Evolutionary conservation across 192 early-diverging fungal species (phyloP).

Genomic region (Backusella mclennaniae): DNA sequence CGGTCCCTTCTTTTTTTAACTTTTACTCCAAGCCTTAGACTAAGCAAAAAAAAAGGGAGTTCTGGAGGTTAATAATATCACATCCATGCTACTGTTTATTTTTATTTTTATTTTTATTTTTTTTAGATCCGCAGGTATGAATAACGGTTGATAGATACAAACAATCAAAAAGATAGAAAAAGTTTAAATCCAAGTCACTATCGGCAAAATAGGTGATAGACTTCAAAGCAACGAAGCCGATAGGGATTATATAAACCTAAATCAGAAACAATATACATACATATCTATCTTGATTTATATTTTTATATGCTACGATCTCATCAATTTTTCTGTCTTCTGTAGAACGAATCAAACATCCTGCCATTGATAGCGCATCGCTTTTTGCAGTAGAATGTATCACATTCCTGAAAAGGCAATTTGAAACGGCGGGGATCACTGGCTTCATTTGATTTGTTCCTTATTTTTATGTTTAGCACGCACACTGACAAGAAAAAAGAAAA

Average conservation of each 20-base stretch:
- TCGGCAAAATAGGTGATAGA: not conserved
- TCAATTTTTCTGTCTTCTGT: not conserved
- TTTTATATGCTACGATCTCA: not conserved
- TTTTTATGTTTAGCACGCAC: not conserved
- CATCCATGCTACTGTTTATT: not conserved
- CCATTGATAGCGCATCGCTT: not conserved
- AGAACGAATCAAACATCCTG: not conserved
- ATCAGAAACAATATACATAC: not conserved
- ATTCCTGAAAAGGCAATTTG: not conserved
- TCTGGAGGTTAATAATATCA: not conserved
- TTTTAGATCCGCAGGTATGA: not conserved
- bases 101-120: not conserved
- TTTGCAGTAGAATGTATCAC: not conserved
- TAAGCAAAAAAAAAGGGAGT: not conserved
- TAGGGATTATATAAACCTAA: not conserved
- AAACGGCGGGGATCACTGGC: not conserved
- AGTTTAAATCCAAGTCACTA: not conserved
- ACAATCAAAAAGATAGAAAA: not conserved
- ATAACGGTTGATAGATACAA: not conserved
- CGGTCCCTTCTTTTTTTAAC: not conserved
- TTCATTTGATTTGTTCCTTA: slow-evolving; percentile 1
- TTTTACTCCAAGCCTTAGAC: not conserved
- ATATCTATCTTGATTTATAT: not conserved
- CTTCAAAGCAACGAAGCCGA: not conserved
- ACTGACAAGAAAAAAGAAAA: not conserved